Conservation (phyloP, 2,329 filamentous ascomycete genomes). For the Trichoderma arundinaceum region DNA sequence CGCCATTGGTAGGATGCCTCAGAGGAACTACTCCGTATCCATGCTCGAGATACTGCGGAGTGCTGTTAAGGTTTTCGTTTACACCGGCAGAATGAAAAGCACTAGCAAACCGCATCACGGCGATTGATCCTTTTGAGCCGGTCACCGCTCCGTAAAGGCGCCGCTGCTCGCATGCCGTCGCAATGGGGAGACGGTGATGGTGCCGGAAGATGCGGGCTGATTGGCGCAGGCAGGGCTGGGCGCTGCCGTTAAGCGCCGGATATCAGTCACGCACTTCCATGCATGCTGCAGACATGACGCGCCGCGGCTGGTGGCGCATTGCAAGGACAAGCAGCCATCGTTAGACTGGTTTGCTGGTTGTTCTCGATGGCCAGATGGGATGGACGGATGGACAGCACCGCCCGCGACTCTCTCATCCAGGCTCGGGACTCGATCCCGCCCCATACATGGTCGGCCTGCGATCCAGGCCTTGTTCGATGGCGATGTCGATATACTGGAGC, state of each 20-base stretch:
- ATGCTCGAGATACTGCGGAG: too few relatives aligned
- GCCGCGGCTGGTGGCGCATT: slow-evolving; percentile 8
- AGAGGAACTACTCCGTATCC: too few relatives aligned
- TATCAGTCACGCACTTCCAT: slow-evolving; percentile 8
- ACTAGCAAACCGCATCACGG: too few relatives aligned
- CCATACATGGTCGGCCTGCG: background rate
- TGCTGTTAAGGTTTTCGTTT: too few relatives aligned
- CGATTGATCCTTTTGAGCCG: background rate
- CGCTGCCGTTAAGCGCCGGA: slow-evolving; percentile 26
- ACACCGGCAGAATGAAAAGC: too few relatives aligned
- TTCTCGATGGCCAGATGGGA: too few relatives aligned
- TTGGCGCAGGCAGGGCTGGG: slow-evolving; percentile 14
- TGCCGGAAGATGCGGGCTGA: slow-evolving; percentile 15
- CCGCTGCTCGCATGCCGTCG: background rate
- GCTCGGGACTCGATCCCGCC: background rate
- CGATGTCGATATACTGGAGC: background rate
- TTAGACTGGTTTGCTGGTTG: too few relatives aligned
- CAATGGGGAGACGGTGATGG: slow-evolving; percentile 6
- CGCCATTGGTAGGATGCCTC: too few relatives aligned
- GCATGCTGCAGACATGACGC: slow-evolving; percentile 13
- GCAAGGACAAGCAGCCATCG: too few relatives aligned
- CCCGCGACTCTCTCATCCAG: too few relatives aligned
- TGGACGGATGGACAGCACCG: too few relatives aligned
- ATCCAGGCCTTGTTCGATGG: background rate
- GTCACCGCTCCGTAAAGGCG: too few relatives aligned